Base-by-base conservation (phyloP, 495 filamentous ascomycete genomes). In the Parmelia sp. region DNA sequence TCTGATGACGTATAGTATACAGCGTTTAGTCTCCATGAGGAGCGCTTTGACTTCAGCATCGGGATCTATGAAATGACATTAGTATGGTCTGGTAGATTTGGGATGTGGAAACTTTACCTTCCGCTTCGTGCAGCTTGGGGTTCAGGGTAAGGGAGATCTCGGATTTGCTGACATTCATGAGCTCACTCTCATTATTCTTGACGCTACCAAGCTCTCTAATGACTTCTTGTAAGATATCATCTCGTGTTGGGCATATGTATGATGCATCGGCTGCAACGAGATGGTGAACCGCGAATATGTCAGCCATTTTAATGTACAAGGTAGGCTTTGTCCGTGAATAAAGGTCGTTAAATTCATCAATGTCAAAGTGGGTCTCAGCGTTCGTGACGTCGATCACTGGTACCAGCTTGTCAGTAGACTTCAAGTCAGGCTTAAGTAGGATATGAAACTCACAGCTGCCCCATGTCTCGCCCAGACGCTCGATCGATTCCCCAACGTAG, bases 21-120 rank as follows among this genome's bases (percentile, higher is more conserved):
- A 96, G 64, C 94, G 84, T 74, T 99, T 99, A 4, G 95, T 97
- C 76, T 97, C 94, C 85, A 96, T 96, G 71, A 97, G 95, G 14
- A 99, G 78, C 5, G 92, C 83, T 72, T 96, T 96, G 51, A 94
- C 77, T 56, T 94, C 89, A 6, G 89, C 91, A 68, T 97, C 92
- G 14, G 95, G 93, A 71, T 97, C 94, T 77, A 62, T 31, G 23
- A 29, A 37, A 36, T 66, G 66, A 59, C 59, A 42, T 58, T 36
- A 47, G 64, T 33, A 33, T 55, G 12, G 14, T 35, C 3, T 17
- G 6, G 33, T 12, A 67, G 25, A 31, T 25, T 58, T 19, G 14
- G 25, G 21, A 2, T 40, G 19, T 23, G 25, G 21, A 57, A 55
- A 23, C 47, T 76, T 66, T 76, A 86, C 83, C 84, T 80, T 96